Evolutionary conservation across 1,284 basidiomycete species (phyloP).

Genomic region (Moesziomyces sp.): DNA sequence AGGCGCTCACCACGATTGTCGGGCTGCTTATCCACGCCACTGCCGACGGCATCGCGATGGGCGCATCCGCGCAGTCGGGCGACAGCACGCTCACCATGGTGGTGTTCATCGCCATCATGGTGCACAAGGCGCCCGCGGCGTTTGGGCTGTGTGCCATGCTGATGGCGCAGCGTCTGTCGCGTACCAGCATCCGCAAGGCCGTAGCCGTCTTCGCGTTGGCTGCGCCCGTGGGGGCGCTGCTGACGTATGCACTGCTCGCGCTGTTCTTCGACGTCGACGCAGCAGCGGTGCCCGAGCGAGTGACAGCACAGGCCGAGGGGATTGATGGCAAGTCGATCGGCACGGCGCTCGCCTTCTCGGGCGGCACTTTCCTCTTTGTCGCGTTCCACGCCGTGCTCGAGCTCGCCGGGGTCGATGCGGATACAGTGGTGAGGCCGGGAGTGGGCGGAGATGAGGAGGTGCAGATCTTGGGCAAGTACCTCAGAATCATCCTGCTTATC

Average conservation of each 20-base stretch:
- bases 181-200: conserved; percentile 51
- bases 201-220: conserved; percentile 55
- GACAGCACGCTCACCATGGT: conserved; percentile 59
- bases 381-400: conserved; percentile 74
- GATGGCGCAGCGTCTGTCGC: conserved; percentile 50
- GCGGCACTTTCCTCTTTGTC: conserved; percentile 93
- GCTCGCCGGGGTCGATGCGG: conserved; percentile 46
- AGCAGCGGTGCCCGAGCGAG: background rate
- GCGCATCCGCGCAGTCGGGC: conserved; percentile 51
- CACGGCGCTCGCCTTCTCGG: conserved; percentile 81
- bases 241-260: conserved; percentile 31
- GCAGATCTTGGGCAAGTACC: conserved; percentile 36
- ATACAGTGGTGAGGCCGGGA: conserved; percentile 3
- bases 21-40: conserved; percentile 63
- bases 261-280: conserved; percentile 21
- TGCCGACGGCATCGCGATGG: conserved; percentile 66
- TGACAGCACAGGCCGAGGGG: conserved; percentile 1
- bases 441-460: conserved; percentile 11
- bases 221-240: conserved; percentile 56
- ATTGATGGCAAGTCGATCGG: conserved; percentile 71
- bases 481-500: conserved; percentile 27
- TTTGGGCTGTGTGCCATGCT: conserved; percentile 64
- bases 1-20: conserved; percentile 54
- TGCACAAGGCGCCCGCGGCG: conserved; percentile 66
- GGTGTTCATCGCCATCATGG: conserved; percentile 63